Evolutionary conservation across 1,284 basidiomycete genomes (phyloP).

Genomic region (Xanthoconium separans): DNA sequence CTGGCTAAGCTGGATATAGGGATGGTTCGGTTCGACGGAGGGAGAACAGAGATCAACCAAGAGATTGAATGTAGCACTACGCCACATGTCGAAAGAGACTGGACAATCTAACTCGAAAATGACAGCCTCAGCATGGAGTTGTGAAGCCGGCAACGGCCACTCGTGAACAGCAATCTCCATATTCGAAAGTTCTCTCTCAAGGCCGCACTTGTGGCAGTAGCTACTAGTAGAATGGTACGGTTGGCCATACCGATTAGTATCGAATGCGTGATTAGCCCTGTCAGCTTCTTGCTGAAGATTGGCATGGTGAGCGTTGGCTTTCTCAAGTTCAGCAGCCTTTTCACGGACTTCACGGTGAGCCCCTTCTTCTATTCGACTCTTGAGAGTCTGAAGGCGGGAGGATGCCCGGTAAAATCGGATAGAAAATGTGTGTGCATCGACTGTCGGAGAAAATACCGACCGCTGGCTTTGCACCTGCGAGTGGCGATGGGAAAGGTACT

Average conservation of each 20-base stretch:
- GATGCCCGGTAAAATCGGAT: conserved; percentile 33
- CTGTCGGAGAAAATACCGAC: conserved; percentile 23
- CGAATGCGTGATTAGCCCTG: conserved; percentile 1
- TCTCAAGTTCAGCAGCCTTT: conserved; percentile 29
- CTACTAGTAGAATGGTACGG: background rate
- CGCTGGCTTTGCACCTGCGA: background rate
- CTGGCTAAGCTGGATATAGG: conserved; percentile 14
- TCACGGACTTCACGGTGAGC: conserved; percentile 17
- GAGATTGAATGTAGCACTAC: conserved; percentile 40
- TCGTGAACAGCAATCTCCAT: conserved; percentile 43
- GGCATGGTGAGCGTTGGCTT: conserved; percentile 17
- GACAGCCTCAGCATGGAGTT: conserved; percentile 25
- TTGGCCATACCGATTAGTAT: background rate
- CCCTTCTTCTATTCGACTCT: conserved; percentile 28
- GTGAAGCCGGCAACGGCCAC: conserved; percentile 45
- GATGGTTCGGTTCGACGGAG: background rate
- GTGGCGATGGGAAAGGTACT: conserved; percentile 33
- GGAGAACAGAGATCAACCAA: conserved; percentile 33
- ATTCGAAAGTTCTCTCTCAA: conserved; percentile 15
- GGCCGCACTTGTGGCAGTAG: conserved; percentile 35
- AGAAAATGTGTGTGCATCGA: conserved; percentile 21
- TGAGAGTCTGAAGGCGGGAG: conserved; percentile 21
- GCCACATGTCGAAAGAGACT: conserved; percentile 41
- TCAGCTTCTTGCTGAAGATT: conserved; percentile 11
- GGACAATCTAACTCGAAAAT: conserved; percentile 50